phyloP scores from a whole-genome alignment of 768 basidiomycete species.

The Kwoniella botswanensis region DNA sequence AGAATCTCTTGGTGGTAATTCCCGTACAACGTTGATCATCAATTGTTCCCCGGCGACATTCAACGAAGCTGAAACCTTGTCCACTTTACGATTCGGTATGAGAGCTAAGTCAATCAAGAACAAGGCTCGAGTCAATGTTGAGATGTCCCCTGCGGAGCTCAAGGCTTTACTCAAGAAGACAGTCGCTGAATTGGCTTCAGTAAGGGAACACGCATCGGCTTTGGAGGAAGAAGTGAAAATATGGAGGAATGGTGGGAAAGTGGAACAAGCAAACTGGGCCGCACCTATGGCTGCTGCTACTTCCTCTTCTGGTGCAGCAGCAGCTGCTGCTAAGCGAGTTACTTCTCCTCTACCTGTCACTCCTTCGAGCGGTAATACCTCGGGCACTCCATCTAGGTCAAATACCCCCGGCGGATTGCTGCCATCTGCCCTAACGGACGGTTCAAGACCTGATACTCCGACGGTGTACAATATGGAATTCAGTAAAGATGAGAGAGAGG shows the following conservation, averaged over 20 bases:
- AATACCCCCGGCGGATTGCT: constrained; percentile 64
- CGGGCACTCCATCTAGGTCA: constrained; percentile 66
- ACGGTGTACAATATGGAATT: constrained; percentile 70
- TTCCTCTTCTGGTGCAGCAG: constrained; percentile 14
- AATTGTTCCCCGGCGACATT: constrained; percentile 93
- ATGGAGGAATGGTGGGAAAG: constrained; percentile 85
- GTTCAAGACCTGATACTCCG: constrained; percentile 90
- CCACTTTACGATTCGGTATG: constrained; percentile 98
- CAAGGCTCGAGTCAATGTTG: constrained; percentile 96
- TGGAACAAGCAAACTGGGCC: constrained; percentile 84
- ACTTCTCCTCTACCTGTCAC: constrained; percentile 69
- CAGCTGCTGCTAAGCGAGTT: constrained; percentile 62
- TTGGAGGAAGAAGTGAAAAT: constrained; percentile 87
- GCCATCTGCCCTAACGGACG: constrained; percentile 76
- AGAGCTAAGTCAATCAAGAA: constrained; percentile 99
- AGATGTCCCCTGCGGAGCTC: constrained; percentile 90
- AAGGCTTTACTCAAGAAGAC: constrained; percentile 90
- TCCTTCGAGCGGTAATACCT: constrained; percentile 64
- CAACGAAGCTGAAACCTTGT: constrained; percentile 94
- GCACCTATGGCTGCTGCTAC: constrained; percentile 19
- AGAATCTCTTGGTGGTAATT: constrained; percentile 59
- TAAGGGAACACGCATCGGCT: constrained; percentile 78
- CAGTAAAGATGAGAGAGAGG: constrained; percentile 96
- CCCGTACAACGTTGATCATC: constrained; percentile 91
- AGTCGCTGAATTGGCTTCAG: constrained; percentile 78